These are phyloP conservation scores for Talaromyces piceae DNA, from an alignment of 2,329 filamentous ascomycete genomes.

Conservation along the genomic window DNA sequence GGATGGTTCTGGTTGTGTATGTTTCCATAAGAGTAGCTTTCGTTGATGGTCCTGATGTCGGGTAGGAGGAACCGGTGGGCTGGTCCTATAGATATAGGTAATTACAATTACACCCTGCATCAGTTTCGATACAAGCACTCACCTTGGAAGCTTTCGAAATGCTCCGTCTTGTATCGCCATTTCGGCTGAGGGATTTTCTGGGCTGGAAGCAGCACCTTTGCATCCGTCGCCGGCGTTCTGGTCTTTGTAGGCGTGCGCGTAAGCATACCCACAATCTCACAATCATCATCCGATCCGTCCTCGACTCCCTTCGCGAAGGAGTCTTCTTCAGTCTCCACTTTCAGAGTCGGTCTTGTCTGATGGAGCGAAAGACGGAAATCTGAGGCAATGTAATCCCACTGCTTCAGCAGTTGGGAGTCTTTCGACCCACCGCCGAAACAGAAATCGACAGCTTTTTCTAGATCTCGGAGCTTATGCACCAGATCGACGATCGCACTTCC, in stretches of 20 bases:
- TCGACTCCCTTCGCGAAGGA: constrained; percentile 26
- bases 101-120: background rate
- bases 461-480: constrained; percentile 48
- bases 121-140: background rate
- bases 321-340: constrained; percentile 24
- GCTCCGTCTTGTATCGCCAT: constrained; percentile 11
- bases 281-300: constrained; percentile 18
- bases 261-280: constrained; percentile 16
- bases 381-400: constrained; percentile 40
- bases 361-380: constrained; percentile 46
- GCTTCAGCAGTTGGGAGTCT: constrained; percentile 34
- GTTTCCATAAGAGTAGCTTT: constrained; percentile 48
- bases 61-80: constrained; percentile 22
- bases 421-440: constrained; percentile 46
- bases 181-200: background rate
- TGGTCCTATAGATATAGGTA: constrained; percentile 8
- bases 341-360: constrained; percentile 35
- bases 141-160: constrained; percentile 19
- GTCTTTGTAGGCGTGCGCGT: background rate
- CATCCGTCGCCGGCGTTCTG: background rate
- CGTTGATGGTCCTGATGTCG: constrained; percentile 49
- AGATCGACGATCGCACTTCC: constrained; percentile 61
- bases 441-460: constrained; percentile 48
- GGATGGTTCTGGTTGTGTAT: constrained; percentile 53
- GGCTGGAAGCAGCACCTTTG: background rate